Conservation (phyloP, 176 grass and related monocot genomes). For the Alloteropsis semialata region DNA sequence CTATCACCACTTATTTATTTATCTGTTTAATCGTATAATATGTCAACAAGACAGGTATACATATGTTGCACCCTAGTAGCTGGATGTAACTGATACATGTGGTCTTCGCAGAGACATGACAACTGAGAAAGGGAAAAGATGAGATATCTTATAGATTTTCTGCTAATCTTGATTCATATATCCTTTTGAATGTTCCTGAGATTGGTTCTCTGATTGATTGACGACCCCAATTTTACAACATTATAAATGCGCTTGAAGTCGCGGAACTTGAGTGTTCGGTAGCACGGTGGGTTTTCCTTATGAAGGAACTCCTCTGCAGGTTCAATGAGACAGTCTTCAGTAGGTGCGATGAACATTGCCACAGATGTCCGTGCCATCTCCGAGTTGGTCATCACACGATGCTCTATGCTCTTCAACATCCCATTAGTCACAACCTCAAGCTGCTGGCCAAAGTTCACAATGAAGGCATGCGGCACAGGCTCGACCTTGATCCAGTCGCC, state of each 20-base stretch:
- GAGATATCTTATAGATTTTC: neutral
- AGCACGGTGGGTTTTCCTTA: neutral
- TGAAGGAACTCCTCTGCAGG: neutral
- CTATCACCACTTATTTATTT: no score
- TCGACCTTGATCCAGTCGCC: neutral
- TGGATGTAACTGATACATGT: neutral
- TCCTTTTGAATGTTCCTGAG: neutral
- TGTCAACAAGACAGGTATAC: no score
- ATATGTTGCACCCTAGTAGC: no score
- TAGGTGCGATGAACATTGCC: neutral
- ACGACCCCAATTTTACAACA: neutral
- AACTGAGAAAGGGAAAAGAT: no score
- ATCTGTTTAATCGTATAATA: no score
- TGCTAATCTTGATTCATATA: neutral
- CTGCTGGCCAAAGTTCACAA: slow-evolving; percentile 18
- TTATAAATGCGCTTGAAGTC: neutral
- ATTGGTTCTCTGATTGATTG: neutral
- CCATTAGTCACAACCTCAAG: slow-evolving; percentile 3
- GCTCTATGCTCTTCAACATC: neutral
- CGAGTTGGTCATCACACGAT: neutral
- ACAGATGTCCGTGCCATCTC: neutral
- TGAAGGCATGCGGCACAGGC: slow-evolving; percentile 29
- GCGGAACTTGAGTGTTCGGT: neutral
- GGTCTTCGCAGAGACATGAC: no score
- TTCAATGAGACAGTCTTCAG: neutral